Conservation (phyloP, 768 basidiomycete species). For the Phylloporus sp. region DNA sequence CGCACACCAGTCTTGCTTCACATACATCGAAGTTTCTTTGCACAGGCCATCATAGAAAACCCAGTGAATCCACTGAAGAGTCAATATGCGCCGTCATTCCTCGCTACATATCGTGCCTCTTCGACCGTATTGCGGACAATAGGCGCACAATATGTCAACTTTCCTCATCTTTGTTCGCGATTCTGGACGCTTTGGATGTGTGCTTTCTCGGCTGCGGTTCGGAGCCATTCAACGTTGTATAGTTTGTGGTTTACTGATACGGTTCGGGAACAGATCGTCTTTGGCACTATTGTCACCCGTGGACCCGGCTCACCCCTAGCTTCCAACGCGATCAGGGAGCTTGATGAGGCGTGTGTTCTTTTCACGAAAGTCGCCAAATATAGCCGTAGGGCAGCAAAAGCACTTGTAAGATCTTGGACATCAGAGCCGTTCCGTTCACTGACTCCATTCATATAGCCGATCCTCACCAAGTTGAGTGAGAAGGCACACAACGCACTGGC, state of each 20-base stretch:
- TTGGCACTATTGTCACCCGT: conserved; percentile 74
- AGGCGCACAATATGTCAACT: conserved; percentile 41
- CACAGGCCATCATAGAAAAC: conserved; percentile 64
- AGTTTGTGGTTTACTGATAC: background rate
- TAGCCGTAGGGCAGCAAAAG: conserved; percentile 60
- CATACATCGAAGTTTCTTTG: conserved; percentile 65
- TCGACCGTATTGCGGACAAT: conserved; percentile 52
- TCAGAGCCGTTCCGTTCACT: conserved; percentile 1
- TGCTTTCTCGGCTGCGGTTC: conserved; percentile 50
- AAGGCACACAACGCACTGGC: conserved; percentile 60
- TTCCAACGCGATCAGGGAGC: conserved; percentile 58
- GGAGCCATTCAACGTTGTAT: conserved; percentile 12
- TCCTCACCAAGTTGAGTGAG: conserved; percentile 55
- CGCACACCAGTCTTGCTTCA: conserved; percentile 47
- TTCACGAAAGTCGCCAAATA: conserved; percentile 56
- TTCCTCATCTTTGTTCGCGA: conserved; percentile 45
- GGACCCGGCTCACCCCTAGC: conserved; percentile 68
- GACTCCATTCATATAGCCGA: conserved; percentile 35
- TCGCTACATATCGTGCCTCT: conserved; percentile 56
- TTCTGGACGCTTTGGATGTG: conserved; percentile 64
- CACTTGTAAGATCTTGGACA: conserved; percentile 44
- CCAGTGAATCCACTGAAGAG: conserved; percentile 64
- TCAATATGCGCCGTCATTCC: conserved; percentile 57
- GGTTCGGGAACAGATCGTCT: conserved; percentile 49
- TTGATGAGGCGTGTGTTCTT: conserved; percentile 63